Evolutionary conservation across 1,284 basidiomycete genomes (phyloP).

Genomic region (Bondarzewia mesenterica): DNA sequence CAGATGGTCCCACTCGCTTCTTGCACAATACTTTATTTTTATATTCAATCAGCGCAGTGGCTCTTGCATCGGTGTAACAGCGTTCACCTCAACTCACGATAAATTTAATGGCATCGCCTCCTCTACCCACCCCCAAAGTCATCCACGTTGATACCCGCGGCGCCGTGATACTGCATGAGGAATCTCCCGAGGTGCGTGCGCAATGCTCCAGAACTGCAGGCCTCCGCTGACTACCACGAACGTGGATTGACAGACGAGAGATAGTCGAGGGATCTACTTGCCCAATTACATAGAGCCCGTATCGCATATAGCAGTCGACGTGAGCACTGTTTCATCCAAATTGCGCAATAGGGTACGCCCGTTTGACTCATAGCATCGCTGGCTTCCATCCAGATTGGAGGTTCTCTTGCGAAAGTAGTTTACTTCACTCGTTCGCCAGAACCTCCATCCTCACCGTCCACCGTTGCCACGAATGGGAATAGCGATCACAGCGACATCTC

Average conservation of each 20-base stretch:
- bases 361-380: slow-evolving; percentile 1
- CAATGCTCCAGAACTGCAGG: slow-evolving; percentile 1
- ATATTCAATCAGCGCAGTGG: not conserved
- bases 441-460: slow-evolving; percentile 62
- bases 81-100: slow-evolving; percentile 1
- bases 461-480: slow-evolving; percentile 49
- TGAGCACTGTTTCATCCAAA: slow-evolving; percentile 40
- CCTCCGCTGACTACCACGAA: slow-evolving; percentile 1
- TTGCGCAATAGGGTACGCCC: not conserved
- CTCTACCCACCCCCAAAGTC: slow-evolving; percentile 62
- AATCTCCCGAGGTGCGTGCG: slow-evolving; percentile 78
- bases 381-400: slow-evolving; percentile 67
- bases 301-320: slow-evolving; percentile 94
- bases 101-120: slow-evolving; percentile 29
- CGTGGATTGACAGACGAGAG: slow-evolving; percentile 57
- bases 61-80: not conserved
- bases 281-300: slow-evolving; percentile 94
- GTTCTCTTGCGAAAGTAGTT: slow-evolving; percentile 95
- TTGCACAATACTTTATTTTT: slow-evolving; percentile 1
- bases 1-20: slow-evolving; percentile 9
- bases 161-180: slow-evolving; percentile 84
- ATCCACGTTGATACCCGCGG: slow-evolving; percentile 85
- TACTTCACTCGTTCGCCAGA: slow-evolving; percentile 93
- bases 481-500: slow-evolving; percentile 37
- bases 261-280: slow-evolving; percentile 91